Evolutionary conservation across 2,329 filamentous ascomycete genomes (phyloP).

Genomic region (Verticillium dahliae): DNA sequence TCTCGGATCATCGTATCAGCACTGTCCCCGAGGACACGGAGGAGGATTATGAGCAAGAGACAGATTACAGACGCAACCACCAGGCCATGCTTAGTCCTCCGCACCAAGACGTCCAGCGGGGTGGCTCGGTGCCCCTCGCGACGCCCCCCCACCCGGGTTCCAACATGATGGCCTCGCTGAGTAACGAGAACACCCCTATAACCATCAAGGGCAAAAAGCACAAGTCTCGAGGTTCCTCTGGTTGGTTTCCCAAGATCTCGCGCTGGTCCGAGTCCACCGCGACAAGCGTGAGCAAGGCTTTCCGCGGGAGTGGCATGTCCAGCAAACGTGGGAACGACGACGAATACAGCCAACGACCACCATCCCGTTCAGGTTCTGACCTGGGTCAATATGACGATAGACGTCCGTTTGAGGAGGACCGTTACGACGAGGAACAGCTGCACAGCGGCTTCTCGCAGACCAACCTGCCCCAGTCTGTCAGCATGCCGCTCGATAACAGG

Average conservation of each 20-base stretch:
- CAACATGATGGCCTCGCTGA: conserved; percentile 39
- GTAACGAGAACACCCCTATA: conserved; percentile 73
- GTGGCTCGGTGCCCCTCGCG: conserved; percentile 45
- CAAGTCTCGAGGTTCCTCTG: conserved; percentile 75
- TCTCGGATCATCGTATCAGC: conserved; percentile 77
- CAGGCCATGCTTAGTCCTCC: conserved; percentile 51
- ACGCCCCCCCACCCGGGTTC: conserved; percentile 50
- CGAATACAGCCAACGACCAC: conserved; percentile 48
- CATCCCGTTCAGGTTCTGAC: conserved; percentile 76
- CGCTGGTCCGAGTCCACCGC: conserved; percentile 96
- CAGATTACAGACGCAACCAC: conserved; percentile 27
- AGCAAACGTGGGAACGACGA: conserved; percentile 55
- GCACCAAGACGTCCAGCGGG: conserved; percentile 32
- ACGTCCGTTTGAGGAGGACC: conserved; percentile 42
- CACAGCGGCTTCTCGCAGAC: conserved; percentile 50
- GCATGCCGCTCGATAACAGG: conserved; percentile 15
- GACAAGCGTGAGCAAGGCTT: conserved; percentile 75
- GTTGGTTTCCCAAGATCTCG: conserved; percentile 84
- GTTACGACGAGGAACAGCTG: conserved; percentile 55
- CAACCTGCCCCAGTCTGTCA: conserved; percentile 28
- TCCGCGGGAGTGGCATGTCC: conserved; percentile 57
- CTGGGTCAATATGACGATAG: conserved; percentile 60
- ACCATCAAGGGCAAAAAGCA: conserved; percentile 78
- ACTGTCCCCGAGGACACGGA: conserved; percentile 82
- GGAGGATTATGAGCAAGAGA: conserved; percentile 56